These are phyloP conservation scores for Cicer yamashitae DNA, from an alignment of 306 rosid genomes.

Conservation along the genomic window DNA sequence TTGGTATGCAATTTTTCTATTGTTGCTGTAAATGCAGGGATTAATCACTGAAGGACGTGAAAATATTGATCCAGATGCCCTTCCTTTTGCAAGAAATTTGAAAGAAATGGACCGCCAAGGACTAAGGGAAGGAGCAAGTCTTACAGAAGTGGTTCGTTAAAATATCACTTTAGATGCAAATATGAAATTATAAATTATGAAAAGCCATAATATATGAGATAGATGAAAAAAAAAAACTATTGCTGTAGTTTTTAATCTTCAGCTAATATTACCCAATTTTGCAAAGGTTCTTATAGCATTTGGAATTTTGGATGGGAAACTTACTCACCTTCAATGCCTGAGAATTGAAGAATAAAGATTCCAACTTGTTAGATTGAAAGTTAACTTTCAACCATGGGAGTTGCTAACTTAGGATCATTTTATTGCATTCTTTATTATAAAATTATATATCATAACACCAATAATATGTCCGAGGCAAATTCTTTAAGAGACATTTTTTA, in stretches of 20 bases:
- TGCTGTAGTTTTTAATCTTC: not conserved
- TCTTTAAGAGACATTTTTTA: not conserved
- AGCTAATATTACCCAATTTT: slow-evolving; percentile 17
- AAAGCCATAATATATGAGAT: slow-evolving; percentile 28
- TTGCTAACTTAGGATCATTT: slow-evolving; percentile 22
- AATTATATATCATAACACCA: not conserved
- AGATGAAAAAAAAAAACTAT: not conserved
- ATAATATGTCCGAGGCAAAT: not conserved
- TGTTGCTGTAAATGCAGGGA: slow-evolving; percentile 64
- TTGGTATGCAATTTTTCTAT: slow-evolving; percentile 33
- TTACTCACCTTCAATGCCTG: slow-evolving; percentile 13
- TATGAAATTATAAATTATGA: slow-evolving; percentile 29
- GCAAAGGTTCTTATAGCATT: not conserved
- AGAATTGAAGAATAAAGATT: slow-evolving; percentile 22
- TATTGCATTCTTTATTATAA: slow-evolving; percentile 2
- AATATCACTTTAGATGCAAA: slow-evolving; percentile 23
- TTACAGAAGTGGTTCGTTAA: slow-evolving; percentile 90
- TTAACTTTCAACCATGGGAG: slow-evolving; percentile 18
- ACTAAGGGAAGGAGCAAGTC: slow-evolving; percentile 92
- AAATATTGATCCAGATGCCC: slow-evolving; percentile 85
- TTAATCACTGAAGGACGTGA: slow-evolving; percentile 89
- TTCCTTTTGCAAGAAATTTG: slow-evolving; percentile 84
- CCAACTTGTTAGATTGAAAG: not conserved
- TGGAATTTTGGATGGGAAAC: slow-evolving; percentile 10
- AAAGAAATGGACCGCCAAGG: slow-evolving; percentile 90